Conservation (phyloP, 352 stramenopile species). For the Phytopythium cucurbitacearum region DNA sequence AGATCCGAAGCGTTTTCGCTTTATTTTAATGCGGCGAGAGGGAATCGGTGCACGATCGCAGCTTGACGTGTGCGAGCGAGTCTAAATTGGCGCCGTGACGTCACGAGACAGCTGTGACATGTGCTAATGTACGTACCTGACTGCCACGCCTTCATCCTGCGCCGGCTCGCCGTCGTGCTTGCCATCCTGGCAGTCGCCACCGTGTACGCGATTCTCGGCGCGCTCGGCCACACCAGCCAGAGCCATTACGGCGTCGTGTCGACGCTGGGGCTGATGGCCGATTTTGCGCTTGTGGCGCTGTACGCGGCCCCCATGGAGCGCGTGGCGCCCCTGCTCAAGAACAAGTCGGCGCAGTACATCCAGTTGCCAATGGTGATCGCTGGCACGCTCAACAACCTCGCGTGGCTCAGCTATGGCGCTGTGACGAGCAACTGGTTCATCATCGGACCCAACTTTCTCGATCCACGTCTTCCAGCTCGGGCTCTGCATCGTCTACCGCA, state of each 20-base stretch:
- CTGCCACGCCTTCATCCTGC: slow-evolving; percentile 4
- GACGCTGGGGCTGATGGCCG: slow-evolving; percentile 28
- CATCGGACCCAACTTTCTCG: slow-evolving; percentile 29
- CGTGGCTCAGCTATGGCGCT: slow-evolving; percentile 42
- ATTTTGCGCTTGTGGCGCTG: slow-evolving; percentile 24
- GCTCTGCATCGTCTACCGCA: slow-evolving; percentile 27
- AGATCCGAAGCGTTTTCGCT: no score
- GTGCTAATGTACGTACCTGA: no score
- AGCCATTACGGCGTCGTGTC: slow-evolving; percentile 18
- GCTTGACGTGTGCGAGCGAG: no score
- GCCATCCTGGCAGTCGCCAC: slow-evolving; percentile 14
- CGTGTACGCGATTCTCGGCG: slow-evolving; percentile 22
- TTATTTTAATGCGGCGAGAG: no score
- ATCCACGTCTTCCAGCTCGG: slow-evolving; percentile 24
- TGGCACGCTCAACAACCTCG: slow-evolving; percentile 41
- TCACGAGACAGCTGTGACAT: no score
- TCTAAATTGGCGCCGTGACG: no score
- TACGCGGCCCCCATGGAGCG: slow-evolving; percentile 41
- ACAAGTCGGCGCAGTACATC: slow-evolving; percentile 30
- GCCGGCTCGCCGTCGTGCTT: slow-evolving; percentile 12
- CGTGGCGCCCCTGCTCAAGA: slow-evolving; percentile 24
- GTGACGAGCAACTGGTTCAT: slow-evolving; percentile 56
- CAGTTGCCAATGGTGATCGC: slow-evolving; percentile 29
- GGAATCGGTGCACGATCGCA: no score
- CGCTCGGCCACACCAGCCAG: slow-evolving; percentile 19